A percentile compares a stretch with the other conserved stretches of the same genome.
Conservation (phyloP, 2,329 filamentous ascomycete genomes). For the Zymoseptoria pseudotritici region DNA sequence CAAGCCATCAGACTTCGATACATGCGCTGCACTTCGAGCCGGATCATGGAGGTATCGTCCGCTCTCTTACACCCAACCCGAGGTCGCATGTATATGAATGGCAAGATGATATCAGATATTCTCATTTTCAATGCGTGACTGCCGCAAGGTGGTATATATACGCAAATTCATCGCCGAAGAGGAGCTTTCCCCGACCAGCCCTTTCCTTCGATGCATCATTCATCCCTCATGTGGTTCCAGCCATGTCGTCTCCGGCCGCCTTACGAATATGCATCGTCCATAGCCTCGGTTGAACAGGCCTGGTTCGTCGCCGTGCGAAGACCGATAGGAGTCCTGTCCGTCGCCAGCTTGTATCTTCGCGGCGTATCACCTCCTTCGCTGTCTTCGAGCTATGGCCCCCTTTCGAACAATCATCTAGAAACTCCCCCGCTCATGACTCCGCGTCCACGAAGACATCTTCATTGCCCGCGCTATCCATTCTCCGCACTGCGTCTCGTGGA, state of each 20-base stretch:
- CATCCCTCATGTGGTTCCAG: too few species aligned
- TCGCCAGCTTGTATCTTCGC: background rate
- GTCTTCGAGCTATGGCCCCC: background rate
- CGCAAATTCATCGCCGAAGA: background rate
- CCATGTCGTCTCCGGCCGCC: too few species aligned
- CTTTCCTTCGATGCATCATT: background rate
- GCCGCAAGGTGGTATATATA: background rate
- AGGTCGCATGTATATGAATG: background rate
- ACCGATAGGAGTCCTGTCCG: background rate
- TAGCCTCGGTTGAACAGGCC: background rate
- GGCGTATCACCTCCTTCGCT: background rate
- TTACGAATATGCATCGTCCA: background rate
- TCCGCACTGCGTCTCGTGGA: constrained; percentile 23
- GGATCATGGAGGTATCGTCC: background rate
- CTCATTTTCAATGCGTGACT: background rate
- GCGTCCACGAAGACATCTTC: constrained; percentile 45
- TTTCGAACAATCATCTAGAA: background rate
- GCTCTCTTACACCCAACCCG: background rate
- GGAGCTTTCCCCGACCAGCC: background rate
- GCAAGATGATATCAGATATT: background rate
- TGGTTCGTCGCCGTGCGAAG: background rate
- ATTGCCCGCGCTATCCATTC: constrained; percentile 36
- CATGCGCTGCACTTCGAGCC: too few species aligned
- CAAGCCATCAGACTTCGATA: too few species aligned
- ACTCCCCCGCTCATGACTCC: constrained; percentile 23